These are phyloP conservation scores for Colletotrichum lindemuthianum DNA, from an alignment of 2,329 filamentous ascomycete species.

Conservation along the genomic window DNA sequence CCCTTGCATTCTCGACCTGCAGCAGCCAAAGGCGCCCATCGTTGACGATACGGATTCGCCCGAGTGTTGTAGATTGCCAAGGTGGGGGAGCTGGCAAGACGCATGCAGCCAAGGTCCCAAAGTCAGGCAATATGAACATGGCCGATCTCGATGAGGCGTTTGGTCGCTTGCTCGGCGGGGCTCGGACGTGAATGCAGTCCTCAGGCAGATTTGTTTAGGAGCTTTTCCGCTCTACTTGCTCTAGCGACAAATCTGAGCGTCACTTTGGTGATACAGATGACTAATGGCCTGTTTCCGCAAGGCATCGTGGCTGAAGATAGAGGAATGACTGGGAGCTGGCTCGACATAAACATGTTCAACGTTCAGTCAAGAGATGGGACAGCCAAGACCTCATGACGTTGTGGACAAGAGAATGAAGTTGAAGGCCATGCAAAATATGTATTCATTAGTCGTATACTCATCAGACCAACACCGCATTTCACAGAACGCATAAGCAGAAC, in stretches of 20 bases:
- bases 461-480: background rate
- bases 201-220: background rate
- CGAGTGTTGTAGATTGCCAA: slow-evolving; percentile 3
- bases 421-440: background rate
- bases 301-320: too few species aligned
- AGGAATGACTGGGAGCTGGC: too few species aligned
- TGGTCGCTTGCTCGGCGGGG: background rate
- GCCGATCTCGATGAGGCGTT: background rate
- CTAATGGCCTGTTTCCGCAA: too few species aligned
- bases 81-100: slow-evolving; percentile 1
- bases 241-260: too few species aligned
- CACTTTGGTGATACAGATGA: too few species aligned
- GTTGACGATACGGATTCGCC: background rate
- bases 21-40: background rate
- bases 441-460: background rate
- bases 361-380: too few species aligned
- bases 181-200: background rate
- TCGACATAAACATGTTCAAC: rapidly evolving
- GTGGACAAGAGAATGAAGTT: background rate
- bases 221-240: too few species aligned
- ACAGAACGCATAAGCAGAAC: background rate
- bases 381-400: too few species aligned
- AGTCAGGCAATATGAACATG: background rate
- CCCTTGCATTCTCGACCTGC: background rate
- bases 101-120: slow-evolving; percentile 9